Percentiles rank a stretch among this genome's conserved stretches.
Conservation (phyloP, 768 basidiomycete species). For the Glaciozyma martinii region DNA sequence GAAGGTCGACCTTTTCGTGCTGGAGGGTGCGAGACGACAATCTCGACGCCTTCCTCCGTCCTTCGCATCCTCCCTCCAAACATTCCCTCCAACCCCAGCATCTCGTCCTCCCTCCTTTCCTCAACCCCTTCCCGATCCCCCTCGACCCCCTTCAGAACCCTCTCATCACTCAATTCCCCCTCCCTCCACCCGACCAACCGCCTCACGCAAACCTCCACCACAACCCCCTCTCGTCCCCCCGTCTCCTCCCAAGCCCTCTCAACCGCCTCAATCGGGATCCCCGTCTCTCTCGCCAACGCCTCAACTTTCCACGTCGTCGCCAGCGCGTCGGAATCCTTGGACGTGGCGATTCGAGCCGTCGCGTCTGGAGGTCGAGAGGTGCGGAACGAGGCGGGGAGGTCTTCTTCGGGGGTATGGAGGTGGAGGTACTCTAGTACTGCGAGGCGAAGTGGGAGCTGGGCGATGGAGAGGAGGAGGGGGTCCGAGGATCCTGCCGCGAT, state of each 20-base stretch:
- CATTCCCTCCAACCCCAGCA: conserved; percentile 30
- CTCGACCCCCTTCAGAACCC: conserved; percentile 9
- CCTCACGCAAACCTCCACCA: neutral
- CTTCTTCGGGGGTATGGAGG: conserved; percentile 74
- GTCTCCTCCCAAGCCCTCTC: conserved; percentile 2
- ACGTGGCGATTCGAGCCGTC: conserved; percentile 26
- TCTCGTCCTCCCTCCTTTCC: conserved; percentile 30
- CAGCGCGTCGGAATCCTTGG: conserved; percentile 16
- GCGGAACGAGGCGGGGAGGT: conserved; percentile 53
- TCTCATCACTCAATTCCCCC: neutral
- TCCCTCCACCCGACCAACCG: neutral
- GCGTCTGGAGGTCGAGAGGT: conserved; percentile 22
- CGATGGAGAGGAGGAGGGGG: conserved; percentile 49
- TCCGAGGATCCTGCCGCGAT: conserved; percentile 47
- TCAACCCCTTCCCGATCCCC: conserved; percentile 33
- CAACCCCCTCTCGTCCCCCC: neutral
- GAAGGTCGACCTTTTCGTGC: neutral
- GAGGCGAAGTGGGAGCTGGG: conserved; percentile 55
- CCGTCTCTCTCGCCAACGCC: conserved; percentile 24
- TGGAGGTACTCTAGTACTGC: conserved; percentile 78
- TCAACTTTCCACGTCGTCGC: conserved; percentile 34
- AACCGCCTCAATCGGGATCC: conserved; percentile 24
- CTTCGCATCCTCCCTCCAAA: conserved; percentile 38
- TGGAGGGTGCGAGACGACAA: conserved; percentile 31
- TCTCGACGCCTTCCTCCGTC: conserved; percentile 32